phyloP scores from a whole-genome alignment of 768 basidiomycete species.

The Hericium erinaceus region DNA sequence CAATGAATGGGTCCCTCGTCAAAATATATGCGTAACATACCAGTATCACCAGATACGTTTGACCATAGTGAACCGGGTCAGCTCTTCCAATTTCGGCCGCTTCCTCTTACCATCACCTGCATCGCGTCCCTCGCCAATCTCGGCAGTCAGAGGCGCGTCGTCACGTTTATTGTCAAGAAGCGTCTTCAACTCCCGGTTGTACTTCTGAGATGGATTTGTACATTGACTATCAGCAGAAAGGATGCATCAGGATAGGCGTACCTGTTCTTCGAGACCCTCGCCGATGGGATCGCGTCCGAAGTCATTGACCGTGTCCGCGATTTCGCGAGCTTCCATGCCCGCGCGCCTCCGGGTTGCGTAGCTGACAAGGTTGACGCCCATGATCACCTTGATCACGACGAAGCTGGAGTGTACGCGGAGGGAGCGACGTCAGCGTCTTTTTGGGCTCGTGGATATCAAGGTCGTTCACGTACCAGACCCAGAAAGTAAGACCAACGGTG shows the following conservation, averaged over 20 bases:
- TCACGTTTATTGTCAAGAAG: slow-evolving; percentile 63
- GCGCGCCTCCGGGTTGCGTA: slow-evolving; percentile 69
- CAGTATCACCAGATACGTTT: slow-evolving; percentile 67
- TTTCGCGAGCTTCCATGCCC: slow-evolving; percentile 70
- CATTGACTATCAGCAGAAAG: not conserved
- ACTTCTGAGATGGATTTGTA: slow-evolving; percentile 46
- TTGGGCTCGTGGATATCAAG: not conserved
- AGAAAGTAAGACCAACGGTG: slow-evolving; percentile 56
- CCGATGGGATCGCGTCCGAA: slow-evolving; percentile 89
- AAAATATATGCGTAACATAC: too few relatives aligned
- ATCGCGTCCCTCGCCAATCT: slow-evolving; percentile 51
- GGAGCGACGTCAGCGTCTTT: not conserved
- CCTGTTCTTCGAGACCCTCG: slow-evolving; percentile 81
- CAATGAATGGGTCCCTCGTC: too few relatives aligned
- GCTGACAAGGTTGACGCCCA: slow-evolving; percentile 80
- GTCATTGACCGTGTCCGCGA: slow-evolving; percentile 73
- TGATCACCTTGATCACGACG: slow-evolving; percentile 83
- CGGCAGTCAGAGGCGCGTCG: slow-evolving; percentile 54
- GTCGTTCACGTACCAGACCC: slow-evolving; percentile 64
- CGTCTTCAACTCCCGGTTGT: slow-evolving; percentile 73
- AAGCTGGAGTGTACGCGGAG: slow-evolving; percentile 33
- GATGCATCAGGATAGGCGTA: slow-evolving; percentile 23
- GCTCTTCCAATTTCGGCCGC: slow-evolving; percentile 71
- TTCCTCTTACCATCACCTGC: slow-evolving; percentile 29
- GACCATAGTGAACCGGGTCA: slow-evolving; percentile 94